Percentiles rank a stretch among this genome's conserved stretches.
These are phyloP conservation scores for Conticribra guillardii DNA, from an alignment of 108 stramenopile species.

Conservation along the genomic window DNA sequence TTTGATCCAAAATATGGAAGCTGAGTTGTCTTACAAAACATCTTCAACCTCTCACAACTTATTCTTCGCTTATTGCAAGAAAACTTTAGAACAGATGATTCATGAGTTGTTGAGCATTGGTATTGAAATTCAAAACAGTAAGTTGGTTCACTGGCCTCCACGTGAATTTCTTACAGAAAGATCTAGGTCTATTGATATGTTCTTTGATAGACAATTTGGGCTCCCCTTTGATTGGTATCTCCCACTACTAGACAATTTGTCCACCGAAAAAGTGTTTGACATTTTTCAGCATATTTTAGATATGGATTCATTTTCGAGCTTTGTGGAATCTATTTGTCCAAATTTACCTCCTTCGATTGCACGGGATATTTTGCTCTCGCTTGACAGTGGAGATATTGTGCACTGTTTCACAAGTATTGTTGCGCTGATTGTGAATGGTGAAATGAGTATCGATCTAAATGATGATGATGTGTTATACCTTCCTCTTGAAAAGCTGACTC, in stretches of 20 bases:
- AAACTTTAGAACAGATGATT: conserved; percentile 22
- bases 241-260: conserved; percentile 4
- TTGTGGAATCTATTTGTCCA: conserved; percentile 15
- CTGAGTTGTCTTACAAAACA: conserved; percentile 8
- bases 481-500: conserved; percentile 10
- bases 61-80: conserved; percentile 17
- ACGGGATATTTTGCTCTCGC: conserved; percentile 20
- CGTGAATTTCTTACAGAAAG: conserved; percentile 21
- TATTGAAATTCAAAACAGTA: conserved; percentile 20
- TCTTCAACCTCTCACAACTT: neutral
- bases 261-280: conserved; percentile 17
- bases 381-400: conserved; percentile 33
- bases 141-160: conserved; percentile 26
- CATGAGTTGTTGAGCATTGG: conserved; percentile 15
- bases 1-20: conserved; percentile 36
- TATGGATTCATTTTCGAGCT: conserved; percentile 16
- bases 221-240: conserved; percentile 40
- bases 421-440: conserved; percentile 28
- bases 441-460: conserved; percentile 22
- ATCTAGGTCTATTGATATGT: conserved; percentile 23
- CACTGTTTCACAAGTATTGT: conserved; percentile 37
- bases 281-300: conserved; percentile 24
- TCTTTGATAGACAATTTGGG: conserved; percentile 24
- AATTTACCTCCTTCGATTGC: conserved; percentile 1
- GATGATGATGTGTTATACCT: conserved; percentile 28